Base-by-base conservation (phyloP, 345 rosid species). In the Excoecaria agallocha region DNA sequence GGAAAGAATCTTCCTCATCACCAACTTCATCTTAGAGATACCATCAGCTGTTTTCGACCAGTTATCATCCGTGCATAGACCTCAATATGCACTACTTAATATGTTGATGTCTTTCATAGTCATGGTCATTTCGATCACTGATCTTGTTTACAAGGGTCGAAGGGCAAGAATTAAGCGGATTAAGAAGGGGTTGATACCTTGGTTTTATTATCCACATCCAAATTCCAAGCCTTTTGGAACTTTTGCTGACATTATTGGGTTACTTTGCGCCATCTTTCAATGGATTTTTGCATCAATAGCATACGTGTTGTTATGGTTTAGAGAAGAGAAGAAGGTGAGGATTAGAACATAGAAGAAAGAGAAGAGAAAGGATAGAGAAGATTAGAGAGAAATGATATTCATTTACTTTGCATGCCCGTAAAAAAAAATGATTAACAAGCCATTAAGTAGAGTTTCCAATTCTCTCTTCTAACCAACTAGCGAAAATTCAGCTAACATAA, bases 101-200 rank as follows among this genome's bases (percentile, higher is more conserved):
- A 64, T 74, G 78, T 38, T 79, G 38, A 45, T 70, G 19, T 65
- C 82, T 45, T 70, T 24, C 35, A n/a, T n/a, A 22, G 68, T 70
- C 66, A 37, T 54, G 19, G 0, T 65, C 4, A 41, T 54, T 30
- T 64, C 72, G 67, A 48, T 79, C 45, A 19, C 11, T 24, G 63
- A 79, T 58, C 62, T 74, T 24, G 55, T 68, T 19, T 57, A 35
- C 43, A 60, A 30, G 65, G 65, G 43, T 30, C 12, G 0, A 35
- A 15, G 35, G 5, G n/a, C 6, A 30, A 60, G 24, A 30, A 25
- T 30, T 35, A 11, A 19, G 4, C 13, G 39, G 65, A 35, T 12
- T 43, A 60, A 60, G 17, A 35, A 5, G 65, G 65, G 43, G 4
- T 30, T 60, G 65, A 15, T 60, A 4, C 65, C 61, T 57, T 57